Conservation (phyloP, 1,139 yeast genomes). For the Pichia sorboxylosa region DNA sequence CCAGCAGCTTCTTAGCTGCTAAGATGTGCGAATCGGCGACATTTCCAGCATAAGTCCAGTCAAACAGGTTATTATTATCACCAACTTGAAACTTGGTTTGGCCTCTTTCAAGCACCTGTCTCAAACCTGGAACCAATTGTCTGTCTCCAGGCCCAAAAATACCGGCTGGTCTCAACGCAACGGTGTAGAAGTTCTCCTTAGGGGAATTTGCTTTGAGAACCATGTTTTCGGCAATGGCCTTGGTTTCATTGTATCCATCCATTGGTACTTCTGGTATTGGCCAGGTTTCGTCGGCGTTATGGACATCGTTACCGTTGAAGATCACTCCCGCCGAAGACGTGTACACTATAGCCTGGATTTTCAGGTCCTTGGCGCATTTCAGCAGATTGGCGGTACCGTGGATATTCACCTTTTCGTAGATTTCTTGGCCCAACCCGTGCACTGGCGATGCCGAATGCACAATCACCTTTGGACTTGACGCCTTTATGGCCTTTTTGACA, state of each 20-base stretch:
- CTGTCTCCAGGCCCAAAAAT: conserved; percentile 98
- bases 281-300: conserved; percentile 87
- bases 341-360: conserved; percentile 64
- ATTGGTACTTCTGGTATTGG: conserved; percentile 85
- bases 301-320: conserved; percentile 83
- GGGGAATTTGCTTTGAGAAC: conserved; percentile 61
- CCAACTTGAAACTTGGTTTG: conserved; percentile 92
- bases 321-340: conserved; percentile 97
- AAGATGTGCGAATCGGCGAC: conserved; percentile 94
- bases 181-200: conserved; percentile 50
- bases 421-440: conserved; percentile 70
- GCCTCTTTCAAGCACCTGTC: conserved; percentile 71
- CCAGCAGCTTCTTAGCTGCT: conserved; percentile 68
- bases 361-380: conserved; percentile 45
- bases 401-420: conserved; percentile 85
- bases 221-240: conserved; percentile 79
- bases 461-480: conserved; percentile 57
- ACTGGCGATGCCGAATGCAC: conserved; percentile 97
- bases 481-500: conserved; percentile 49
- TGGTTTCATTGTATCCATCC: conserved; percentile 96
- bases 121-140: conserved; percentile 86
- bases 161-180: conserved; percentile 93
- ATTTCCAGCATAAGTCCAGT: conserved; percentile 98
- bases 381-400: conserved; percentile 75
- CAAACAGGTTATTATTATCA: conserved; percentile 84